Evolutionary conservation across 768 basidiomycete species (phyloP).

Genomic region (Tricholomella constricta): DNA sequence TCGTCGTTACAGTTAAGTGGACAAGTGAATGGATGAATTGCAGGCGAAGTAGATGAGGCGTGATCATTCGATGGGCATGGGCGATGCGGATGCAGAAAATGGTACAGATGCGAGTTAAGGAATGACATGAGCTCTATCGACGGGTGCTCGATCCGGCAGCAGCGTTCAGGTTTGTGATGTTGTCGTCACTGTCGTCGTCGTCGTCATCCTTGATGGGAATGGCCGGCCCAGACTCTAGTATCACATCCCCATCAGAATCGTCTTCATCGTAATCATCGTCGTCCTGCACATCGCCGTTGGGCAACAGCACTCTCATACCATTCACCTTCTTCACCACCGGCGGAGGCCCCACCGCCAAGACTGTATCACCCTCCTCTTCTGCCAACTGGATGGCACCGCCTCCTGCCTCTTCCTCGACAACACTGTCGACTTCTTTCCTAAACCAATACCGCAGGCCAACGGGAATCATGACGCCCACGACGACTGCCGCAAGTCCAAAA

Average conservation of each 20-base stretch:
- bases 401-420: slow-evolving; percentile 36
- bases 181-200: slow-evolving; percentile 15
- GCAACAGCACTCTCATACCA: slow-evolving; percentile 25
- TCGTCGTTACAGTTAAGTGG: slow-evolving; percentile 7
- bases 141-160: slow-evolving; percentile 20
- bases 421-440: slow-evolving; percentile 56
- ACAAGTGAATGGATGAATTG: neutral
- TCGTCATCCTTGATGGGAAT: slow-evolving; percentile 26
- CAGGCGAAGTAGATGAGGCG: neutral
- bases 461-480: slow-evolving; percentile 91
- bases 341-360: slow-evolving; percentile 60
- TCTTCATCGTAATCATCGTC: slow-evolving; percentile 26
- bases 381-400: slow-evolving; percentile 22
- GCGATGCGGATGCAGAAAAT: slow-evolving; percentile 7
- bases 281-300: slow-evolving; percentile 35
- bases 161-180: slow-evolving; percentile 4
- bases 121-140: slow-evolving; percentile 3
- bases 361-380: slow-evolving; percentile 40
- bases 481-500: slow-evolving; percentile 79
- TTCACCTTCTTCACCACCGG: slow-evolving; percentile 44
- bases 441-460: slow-evolving; percentile 88
- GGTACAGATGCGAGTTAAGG: neutral
- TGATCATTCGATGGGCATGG: neutral
- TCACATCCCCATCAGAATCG: slow-evolving; percentile 67
- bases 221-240: slow-evolving; percentile 74